Base-by-base conservation (phyloP, 345 rosid species). In the Kandelia obovata region DNA sequence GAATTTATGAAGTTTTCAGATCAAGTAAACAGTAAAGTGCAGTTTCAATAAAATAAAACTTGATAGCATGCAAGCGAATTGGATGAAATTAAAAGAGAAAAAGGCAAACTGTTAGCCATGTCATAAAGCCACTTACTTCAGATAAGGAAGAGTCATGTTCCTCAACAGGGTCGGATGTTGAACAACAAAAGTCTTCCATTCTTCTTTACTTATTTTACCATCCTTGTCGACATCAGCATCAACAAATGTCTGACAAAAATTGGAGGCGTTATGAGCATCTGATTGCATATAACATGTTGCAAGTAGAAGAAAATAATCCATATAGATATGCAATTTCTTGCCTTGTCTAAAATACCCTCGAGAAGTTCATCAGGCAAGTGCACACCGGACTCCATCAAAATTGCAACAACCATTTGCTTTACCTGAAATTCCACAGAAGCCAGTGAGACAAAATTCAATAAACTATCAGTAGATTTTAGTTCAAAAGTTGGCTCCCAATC, bases 81-180 rank as follows among this genome's bases (percentile, higher is more conserved):
- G 58, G 28, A 26, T 21, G 58, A 7, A 26, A 55, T n/a, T 7
- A 6, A 55, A 25, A 55, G 58, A 23, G 27, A 21, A 23, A 23
- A 7, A 23, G 30, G 58, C 11, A 55, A 55, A 23, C 28, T n/a
- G n/a, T n/a, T 23, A 23, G 30, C 58, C 23, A 10, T 55, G 30
- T 23, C 9, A 6, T 17, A 30, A 53, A 27, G 63, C 65, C 61
- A 62, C 75, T 56, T 81, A 91, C 97, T 78, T 89, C 49, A 90
- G 65, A 20, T 85, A 87, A 62, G 92, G 92, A 71, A 90, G 89
- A 69, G 96, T 90, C 96, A 89, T 89, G 74, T 87, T 87, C 82
- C 76, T 86, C 83, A 91, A 76, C 52, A 91, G 75, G 59, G 76
- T 71, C 4, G 97, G 97, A 75, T 87, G 70, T 70, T 77, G 77